Evolutionary conservation across 805 yeast species (phyloP).

Genomic region (Ascoidea rubescens): DNA sequence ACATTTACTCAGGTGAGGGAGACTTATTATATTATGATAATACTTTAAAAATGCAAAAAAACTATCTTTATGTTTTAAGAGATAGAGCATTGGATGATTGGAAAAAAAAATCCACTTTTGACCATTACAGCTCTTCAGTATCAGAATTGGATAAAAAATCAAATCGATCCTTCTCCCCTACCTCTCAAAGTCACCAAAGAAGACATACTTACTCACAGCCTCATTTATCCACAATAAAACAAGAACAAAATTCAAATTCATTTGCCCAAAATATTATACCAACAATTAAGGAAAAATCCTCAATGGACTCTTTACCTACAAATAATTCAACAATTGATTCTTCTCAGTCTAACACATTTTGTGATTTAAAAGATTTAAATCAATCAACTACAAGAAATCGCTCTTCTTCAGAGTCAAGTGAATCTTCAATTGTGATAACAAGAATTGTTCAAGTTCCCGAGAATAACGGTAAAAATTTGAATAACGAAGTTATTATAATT

Average conservation of each 20-base stretch:
- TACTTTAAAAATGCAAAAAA: conserved; percentile 50
- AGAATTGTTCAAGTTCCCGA: background rate
- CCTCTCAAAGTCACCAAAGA: background rate
- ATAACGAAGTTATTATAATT: no score
- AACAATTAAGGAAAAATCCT: background rate
- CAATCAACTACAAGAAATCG: conserved; percentile 2
- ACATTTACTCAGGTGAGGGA: conserved; percentile 26
- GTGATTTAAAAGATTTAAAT: conserved; percentile 9
- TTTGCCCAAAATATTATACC: background rate
- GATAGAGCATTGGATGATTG: conserved; percentile 17
- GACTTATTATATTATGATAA: conserved; percentile 43
- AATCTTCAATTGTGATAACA: background rate
- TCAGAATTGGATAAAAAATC: conserved; percentile 1
- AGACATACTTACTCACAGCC: background rate
- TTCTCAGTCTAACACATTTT: conserved; percentile 1
- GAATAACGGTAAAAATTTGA: no score
- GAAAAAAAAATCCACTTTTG: conserved; percentile 1
- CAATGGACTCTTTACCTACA: background rate
- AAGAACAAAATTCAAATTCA: background rate
- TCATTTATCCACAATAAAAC: background rate
- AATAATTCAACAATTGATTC: conserved; percentile 1
- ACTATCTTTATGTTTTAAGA: conserved; percentile 25
- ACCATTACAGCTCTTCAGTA: background rate
- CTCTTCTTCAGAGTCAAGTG: background rate
- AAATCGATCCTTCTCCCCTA: background rate